Conservation (phyloP, 352 stramenopile genomes). For the Phytophthora vignae region DNA sequence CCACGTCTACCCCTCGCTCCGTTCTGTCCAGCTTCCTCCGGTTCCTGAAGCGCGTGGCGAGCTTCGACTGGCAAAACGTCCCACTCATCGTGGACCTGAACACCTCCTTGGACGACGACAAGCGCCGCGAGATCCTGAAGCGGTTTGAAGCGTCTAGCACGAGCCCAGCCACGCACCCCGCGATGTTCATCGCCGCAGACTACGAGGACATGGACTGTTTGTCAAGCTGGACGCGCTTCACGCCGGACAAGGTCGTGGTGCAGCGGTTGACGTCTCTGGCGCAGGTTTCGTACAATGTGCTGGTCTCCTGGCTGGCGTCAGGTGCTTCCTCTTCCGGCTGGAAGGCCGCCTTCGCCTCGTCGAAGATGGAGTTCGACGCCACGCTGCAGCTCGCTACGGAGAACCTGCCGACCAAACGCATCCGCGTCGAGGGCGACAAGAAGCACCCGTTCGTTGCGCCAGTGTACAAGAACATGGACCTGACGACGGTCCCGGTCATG, state of each 20-base stretch:
- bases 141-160: constrained; percentile 79
- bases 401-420: constrained; percentile 70
- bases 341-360: constrained; percentile 69
- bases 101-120: constrained; percentile 61
- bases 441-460: constrained; percentile 74
- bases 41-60: constrained; percentile 77
- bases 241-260: constrained; percentile 65
- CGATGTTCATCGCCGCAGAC: constrained; percentile 80
- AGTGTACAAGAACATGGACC: constrained; percentile 91
- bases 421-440: constrained; percentile 52
- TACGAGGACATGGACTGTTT: constrained; percentile 85
- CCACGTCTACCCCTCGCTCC: constrained; percentile 69
- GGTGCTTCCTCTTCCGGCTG: constrained; percentile 66
- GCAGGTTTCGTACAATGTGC: constrained; percentile 59
- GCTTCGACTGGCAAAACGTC: constrained; percentile 77
- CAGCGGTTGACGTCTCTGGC: constrained; percentile 73
- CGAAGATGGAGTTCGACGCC: constrained; percentile 71
- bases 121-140: constrained; percentile 75
- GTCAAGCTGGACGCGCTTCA: constrained; percentile 84
- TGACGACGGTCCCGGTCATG: constrained; percentile 67
- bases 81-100: constrained; percentile 85
- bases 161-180: constrained; percentile 62
- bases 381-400: constrained; percentile 59
- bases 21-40: constrained; percentile 83
- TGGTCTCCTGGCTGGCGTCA: constrained; percentile 65